Evolutionary conservation across 352 stramenopile species (phyloP).

Genomic region (Globisporangium perplexum): DNA sequence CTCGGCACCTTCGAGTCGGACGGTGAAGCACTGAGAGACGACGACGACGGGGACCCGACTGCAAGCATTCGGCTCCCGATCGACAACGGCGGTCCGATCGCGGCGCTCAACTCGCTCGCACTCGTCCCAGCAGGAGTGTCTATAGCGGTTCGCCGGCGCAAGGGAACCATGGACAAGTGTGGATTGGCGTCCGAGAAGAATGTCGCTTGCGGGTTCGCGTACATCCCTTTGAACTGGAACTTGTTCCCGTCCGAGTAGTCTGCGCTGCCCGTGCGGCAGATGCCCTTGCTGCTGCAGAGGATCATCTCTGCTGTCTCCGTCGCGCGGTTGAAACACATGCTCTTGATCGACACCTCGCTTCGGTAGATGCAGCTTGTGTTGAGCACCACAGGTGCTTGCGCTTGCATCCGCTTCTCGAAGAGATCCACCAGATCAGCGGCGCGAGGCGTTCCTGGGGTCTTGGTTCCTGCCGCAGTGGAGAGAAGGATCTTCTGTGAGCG

Average conservation of each 20-base stretch:
- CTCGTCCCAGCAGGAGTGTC: slow-evolving; percentile 5
- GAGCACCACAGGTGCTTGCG: slow-evolving; percentile 24
- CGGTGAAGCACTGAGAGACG: slow-evolving; percentile 9
- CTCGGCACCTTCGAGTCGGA: slow-evolving; percentile 46
- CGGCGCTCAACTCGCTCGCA: slow-evolving; percentile 8
- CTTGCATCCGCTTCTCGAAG: slow-evolving; percentile 48
- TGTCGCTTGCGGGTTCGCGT: slow-evolving; percentile 38
- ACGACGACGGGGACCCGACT: slow-evolving; percentile 13
- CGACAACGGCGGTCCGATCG: slow-evolving; percentile 12
- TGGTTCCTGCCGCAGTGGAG: slow-evolving; percentile 29
- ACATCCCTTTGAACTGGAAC: slow-evolving; percentile 82
- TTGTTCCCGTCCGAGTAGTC: slow-evolving; percentile 66
- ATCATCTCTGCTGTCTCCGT: slow-evolving; percentile 57
- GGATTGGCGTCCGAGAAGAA: slow-evolving; percentile 23
- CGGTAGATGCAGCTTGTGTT: slow-evolving; percentile 67
- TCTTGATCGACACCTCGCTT: slow-evolving; percentile 80
- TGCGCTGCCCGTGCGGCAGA: slow-evolving; percentile 55
- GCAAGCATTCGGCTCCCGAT: slow-evolving; percentile 18
- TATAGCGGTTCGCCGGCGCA: slow-evolving; percentile 18
- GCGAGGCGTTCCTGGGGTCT: slow-evolving; percentile 23
- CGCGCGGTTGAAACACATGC: slow-evolving; percentile 73
- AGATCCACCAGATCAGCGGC: slow-evolving; percentile 47
- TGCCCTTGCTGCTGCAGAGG: slow-evolving; percentile 69
- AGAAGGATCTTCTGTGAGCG: slow-evolving; percentile 64
- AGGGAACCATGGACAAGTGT: slow-evolving; percentile 13